Conservation (phyloP, 371 early-diverging fungal genomes). For the Umbelopsis sp. region DNA sequence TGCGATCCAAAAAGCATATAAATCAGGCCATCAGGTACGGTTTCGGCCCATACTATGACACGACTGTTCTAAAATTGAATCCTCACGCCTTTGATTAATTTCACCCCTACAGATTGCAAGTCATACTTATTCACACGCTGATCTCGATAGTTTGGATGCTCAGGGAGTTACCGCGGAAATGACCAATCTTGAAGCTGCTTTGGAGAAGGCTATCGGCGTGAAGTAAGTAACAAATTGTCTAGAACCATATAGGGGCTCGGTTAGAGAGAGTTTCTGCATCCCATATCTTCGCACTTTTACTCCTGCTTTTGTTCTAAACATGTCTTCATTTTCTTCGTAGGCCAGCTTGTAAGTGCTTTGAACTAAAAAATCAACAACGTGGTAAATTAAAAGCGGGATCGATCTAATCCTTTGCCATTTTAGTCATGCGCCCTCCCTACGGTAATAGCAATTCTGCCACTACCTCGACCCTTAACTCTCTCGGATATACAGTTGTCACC, state of each 20-base stretch:
- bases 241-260: background rate
- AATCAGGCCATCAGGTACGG: slow-evolving; percentile 5
- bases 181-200: slow-evolving; percentile 28
- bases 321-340: background rate
- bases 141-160: slow-evolving; percentile 30
- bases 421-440: slow-evolving; percentile 53
- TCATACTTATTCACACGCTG: slow-evolving; percentile 51
- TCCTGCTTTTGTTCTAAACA: background rate
- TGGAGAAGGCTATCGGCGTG: slow-evolving; percentile 29
- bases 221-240: slow-evolving; percentile 6
- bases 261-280: background rate
- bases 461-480: slow-evolving; percentile 29
- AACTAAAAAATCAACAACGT: background rate
- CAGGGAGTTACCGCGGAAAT: slow-evolving; percentile 28
- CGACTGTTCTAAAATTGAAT: background rate
- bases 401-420: slow-evolving; percentile 21
- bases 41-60: slow-evolving; percentile 18
- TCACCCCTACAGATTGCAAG: slow-evolving; percentile 30
- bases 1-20: slow-evolving; percentile 34
- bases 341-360: background rate
- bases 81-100: background rate
- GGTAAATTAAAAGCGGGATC: background rate
- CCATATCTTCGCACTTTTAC: background rate
- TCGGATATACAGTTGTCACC: slow-evolving; percentile 39
- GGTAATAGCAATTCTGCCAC: slow-evolving; percentile 34